Percentiles rank a stretch among this genome's conserved stretches.
These are phyloP conservation scores for Gossypium australe DNA, from an alignment of 345 rosid genomes.

Conservation along the genomic window DNA sequence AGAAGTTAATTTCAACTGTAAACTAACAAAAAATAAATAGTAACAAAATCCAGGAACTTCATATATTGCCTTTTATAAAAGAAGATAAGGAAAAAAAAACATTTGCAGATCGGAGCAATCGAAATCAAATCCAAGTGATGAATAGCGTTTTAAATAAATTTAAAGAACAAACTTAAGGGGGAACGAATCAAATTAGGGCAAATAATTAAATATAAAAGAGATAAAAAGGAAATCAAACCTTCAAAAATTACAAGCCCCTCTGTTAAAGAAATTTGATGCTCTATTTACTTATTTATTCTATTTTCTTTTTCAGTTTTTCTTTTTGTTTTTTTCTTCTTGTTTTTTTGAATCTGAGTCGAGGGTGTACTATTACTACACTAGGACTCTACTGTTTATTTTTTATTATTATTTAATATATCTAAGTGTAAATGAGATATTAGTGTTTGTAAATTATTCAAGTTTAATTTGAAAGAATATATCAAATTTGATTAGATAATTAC, in stretches of 20 bases:
- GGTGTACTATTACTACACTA: too few species aligned
- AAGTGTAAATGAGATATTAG: too few species aligned
- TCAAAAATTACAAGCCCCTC: neutral
- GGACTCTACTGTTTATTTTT: too few species aligned
- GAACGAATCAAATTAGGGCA: neutral
- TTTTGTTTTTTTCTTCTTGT: too few species aligned
- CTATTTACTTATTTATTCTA: too few species aligned
- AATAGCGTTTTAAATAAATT: neutral
- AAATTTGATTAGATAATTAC: too few species aligned
- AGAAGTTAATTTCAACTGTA: neutral
- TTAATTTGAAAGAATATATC: too few species aligned
- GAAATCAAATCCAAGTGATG: neutral
- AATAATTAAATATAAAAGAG: neutral
- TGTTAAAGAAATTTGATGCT: neutral
- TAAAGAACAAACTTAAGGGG: neutral
- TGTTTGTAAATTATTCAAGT: too few species aligned
- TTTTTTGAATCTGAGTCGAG: too few species aligned
- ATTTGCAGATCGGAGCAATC: neutral
- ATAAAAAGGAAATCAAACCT: neutral
- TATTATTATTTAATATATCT: too few species aligned
- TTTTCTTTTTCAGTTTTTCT: too few species aligned
- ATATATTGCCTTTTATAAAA: neutral
- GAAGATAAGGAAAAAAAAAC: neutral
- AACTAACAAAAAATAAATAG: neutral
- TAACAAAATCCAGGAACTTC: neutral